Conservation (phyloP, 768 basidiomycete species). For the Boletus rubescentipes region DNA sequence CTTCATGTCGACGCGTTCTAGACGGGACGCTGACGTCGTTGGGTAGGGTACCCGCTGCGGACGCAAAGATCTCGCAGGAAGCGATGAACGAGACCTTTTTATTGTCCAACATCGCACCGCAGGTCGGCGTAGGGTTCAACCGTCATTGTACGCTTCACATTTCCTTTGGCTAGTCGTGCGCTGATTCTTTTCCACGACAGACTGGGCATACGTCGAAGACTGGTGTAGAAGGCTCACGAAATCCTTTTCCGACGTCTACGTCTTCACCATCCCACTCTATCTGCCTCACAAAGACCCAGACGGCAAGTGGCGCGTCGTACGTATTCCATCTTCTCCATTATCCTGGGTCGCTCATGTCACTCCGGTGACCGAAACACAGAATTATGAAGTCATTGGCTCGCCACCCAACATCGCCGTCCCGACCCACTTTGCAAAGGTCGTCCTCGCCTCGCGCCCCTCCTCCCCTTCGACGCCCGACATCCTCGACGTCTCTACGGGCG, state of each 20-base stretch:
- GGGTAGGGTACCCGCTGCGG: slow-evolving; percentile 90
- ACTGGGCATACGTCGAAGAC: slow-evolving; percentile 96
- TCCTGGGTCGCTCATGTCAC: no score
- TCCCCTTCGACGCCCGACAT: slow-evolving; percentile 71
- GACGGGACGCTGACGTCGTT: neutral
- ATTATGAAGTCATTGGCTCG: slow-evolving; percentile 91
- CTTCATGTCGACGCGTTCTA: neutral
- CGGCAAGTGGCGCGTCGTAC: slow-evolving; percentile 93
- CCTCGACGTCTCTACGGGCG: slow-evolving; percentile 81
- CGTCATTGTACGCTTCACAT: slow-evolving; percentile 67
- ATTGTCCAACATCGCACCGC: slow-evolving; percentile 94
- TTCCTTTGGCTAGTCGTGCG: neutral
- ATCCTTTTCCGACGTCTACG: slow-evolving; percentile 92
- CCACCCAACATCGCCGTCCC: slow-evolving; percentile 92
- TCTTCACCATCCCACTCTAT: slow-evolving; percentile 98
- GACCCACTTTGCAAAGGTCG: slow-evolving; percentile 97
- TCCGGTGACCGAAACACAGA: slow-evolving; percentile 54
- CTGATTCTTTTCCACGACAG: slow-evolving; percentile 39
- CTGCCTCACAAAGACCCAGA: slow-evolving; percentile 82
- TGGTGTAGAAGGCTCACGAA: slow-evolving; percentile 90
- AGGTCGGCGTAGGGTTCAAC: slow-evolving; percentile 97
- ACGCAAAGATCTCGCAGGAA: slow-evolving; percentile 86
- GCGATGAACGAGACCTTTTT: slow-evolving; percentile 98
- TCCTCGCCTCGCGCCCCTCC: slow-evolving; percentile 72
- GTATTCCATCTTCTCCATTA: slow-evolving; percentile 31